Base-by-base conservation (phyloP, 2,329 filamentous ascomycete species). In the Nigrospora oryzae region DNA sequence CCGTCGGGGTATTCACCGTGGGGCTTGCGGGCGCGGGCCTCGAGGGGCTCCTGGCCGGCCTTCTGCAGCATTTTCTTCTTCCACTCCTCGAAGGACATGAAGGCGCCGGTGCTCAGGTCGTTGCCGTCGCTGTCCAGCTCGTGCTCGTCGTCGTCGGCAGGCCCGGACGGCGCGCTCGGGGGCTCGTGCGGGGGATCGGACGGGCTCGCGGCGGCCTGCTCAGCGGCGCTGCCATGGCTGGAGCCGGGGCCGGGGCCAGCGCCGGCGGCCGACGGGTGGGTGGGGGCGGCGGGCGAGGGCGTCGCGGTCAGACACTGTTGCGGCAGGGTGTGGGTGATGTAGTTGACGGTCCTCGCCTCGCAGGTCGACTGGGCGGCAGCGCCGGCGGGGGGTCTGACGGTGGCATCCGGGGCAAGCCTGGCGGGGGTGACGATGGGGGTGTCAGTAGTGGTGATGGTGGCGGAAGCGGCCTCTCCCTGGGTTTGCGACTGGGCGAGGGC, bases 51-150 rank as follows among this genome's bases (percentile, higher is more conserved):
- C 58, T 96, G 91, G 12, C 89, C 91, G 4, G 81, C 84, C 59
- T 89, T 87, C 42, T 84, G 86, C 15, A 97, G 69, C 67, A 95
- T 95, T 71, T 90, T 86, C 58, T 85, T 88, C 68, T 95, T 97
- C 93, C 93, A 98, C 57, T 97, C 91, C 61, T 97, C 93, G 56
- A 98, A 98, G 0, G 93, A 96, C 56, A 97, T 81, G 62, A 97
- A 97, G 7, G 89, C 84, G 40, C 63, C 63, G 2, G 67, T 66
- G 39, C 66, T 66, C 38, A 83, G 78, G 53, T 87, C 86, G 56
- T 88, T 58, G 3, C 55, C 58, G 39, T 61, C 83, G 11, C 85
- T 70, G 40, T 86, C 84, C 6, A 73, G 71, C 46, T 86, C 83
- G 14, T 70, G 60, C 44, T 81, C 75, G 14, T 65, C 55, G 12